phyloP scores from a whole-genome alignment of 2,329 filamentous ascomycete species.

The Cladosporium sp. region DNA sequence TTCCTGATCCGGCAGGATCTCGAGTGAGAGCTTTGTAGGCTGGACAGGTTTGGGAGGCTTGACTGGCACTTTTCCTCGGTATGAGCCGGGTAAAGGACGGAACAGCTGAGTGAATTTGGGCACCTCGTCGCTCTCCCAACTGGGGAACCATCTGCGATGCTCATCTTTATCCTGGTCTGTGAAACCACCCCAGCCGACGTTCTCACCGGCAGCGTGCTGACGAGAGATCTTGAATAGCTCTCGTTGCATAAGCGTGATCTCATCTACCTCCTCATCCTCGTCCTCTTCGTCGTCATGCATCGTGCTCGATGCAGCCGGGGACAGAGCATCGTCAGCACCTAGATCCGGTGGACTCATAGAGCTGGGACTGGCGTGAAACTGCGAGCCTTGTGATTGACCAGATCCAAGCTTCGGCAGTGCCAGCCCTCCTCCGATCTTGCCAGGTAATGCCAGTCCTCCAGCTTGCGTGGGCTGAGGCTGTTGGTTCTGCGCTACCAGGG shows the following conservation, averaged over 20 bases:
- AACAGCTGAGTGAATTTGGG: constrained; percentile 80
- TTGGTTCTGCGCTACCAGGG: constrained; percentile 20
- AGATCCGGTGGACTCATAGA: constrained; percentile 25
- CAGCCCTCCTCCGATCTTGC: constrained; percentile 22
- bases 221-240: constrained; percentile 29
- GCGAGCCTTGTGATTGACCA: not conserved
- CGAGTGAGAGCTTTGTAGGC: constrained; percentile 82
- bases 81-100: constrained; percentile 72
- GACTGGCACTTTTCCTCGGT: constrained; percentile 70
- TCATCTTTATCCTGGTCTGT: constrained; percentile 47
- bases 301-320: constrained; percentile 21
- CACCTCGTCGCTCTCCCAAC: constrained; percentile 60
- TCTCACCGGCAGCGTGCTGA: constrained; percentile 20
- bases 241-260: constrained; percentile 24
- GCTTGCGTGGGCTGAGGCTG: constrained; percentile 14
- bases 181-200: constrained; percentile 18
- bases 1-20: constrained; percentile 81
- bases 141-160: constrained; percentile 11
- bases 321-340: constrained; percentile 18
- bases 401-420: constrained; percentile 23
- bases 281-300: constrained; percentile 24
- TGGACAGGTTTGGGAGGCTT: constrained; percentile 79
- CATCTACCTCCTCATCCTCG: constrained; percentile 26
- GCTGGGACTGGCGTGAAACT: constrained; percentile 14
- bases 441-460: constrained; percentile 29